phyloP scores from a whole-genome alignment of 2,329 filamentous ascomycete genomes.

The Fusarium foetens region DNA sequence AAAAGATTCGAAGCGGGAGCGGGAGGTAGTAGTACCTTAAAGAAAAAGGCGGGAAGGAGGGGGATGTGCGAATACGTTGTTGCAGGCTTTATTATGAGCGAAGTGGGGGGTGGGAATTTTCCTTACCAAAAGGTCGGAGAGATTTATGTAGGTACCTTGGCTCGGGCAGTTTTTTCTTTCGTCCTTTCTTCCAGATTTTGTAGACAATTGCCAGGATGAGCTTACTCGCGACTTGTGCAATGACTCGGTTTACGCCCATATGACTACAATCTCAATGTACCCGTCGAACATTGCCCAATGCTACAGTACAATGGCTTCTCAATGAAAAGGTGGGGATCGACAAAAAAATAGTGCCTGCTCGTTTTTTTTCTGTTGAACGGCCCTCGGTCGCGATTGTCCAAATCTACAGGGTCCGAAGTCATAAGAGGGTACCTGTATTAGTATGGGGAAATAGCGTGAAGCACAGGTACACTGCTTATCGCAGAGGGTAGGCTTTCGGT shows the following conservation, averaged over 20 bases:
- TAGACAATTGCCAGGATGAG: background rate
- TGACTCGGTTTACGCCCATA: conserved; percentile 3
- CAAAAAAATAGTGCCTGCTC: conserved; percentile 13
- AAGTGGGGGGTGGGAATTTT: conserved; percentile 41
- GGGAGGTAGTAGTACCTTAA: conserved; percentile 43
- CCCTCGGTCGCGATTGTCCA: conserved; percentile 34
- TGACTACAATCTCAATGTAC: conserved; percentile 6
- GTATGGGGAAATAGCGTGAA: conserved; percentile 5
- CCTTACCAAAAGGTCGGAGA: conserved; percentile 18
- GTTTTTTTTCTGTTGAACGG: conserved; percentile 30
- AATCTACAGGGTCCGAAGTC: conserved; percentile 18
- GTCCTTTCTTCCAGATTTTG: background rate
- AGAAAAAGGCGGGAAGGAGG: conserved; percentile 45
- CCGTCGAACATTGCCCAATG: conserved; percentile 17
- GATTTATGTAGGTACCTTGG: conserved; percentile 1
- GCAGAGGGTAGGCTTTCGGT: conserved; percentile 29
- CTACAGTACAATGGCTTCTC: conserved; percentile 11
- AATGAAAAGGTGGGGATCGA: conserved; percentile 12
- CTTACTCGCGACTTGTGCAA: conserved; percentile 20
- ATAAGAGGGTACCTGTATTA: conserved; percentile 31
- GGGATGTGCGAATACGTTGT: conserved; percentile 46
- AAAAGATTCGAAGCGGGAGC: conserved; percentile 46
- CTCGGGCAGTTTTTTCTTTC: conserved; percentile 6
- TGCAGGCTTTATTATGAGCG: conserved; percentile 37
- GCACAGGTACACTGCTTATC: conserved; percentile 35